Percentiles rank a stretch among this genome's conserved stretches.
Conservation (phyloP, 2,329 filamentous ascomycete genomes). For the Dactylella cylindrospora region DNA sequence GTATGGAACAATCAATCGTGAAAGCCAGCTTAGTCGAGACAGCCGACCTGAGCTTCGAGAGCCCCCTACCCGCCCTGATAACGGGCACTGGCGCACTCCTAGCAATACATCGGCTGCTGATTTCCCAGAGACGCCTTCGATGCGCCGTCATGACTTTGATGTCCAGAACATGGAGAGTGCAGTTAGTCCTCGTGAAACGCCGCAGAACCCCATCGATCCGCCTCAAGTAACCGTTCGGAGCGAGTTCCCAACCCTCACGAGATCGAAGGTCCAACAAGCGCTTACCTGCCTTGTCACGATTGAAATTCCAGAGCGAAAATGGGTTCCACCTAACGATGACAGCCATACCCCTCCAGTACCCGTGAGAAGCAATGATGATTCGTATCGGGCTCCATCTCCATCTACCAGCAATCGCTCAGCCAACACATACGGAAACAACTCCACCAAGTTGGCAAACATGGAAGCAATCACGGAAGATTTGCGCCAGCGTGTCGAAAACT, state of each 20-base stretch:
- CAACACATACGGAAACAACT: slow-evolving; percentile 28
- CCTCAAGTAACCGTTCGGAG: slow-evolving; percentile 93
- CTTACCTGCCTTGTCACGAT: slow-evolving; percentile 91
- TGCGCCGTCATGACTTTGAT: slow-evolving; percentile 78
- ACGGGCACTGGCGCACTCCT: slow-evolving; percentile 52
- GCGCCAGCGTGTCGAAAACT: slow-evolving; percentile 88
- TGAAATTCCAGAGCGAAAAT: slow-evolving; percentile 89
- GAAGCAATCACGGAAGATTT: slow-evolving; percentile 85
- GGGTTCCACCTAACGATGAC: slow-evolving; percentile 78
- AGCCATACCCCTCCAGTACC: slow-evolving; percentile 58
- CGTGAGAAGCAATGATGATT: slow-evolving; percentile 59
- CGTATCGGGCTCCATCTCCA: slow-evolving; percentile 63
- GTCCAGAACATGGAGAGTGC: slow-evolving; percentile 93
- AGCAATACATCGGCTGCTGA: slow-evolving; percentile 71
- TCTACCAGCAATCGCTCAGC: slow-evolving; percentile 54
- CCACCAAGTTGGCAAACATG: slow-evolving; percentile 54
- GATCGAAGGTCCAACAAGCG: slow-evolving; percentile 90
- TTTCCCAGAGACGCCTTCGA: slow-evolving; percentile 53
- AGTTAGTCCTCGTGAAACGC: slow-evolving; percentile 66
- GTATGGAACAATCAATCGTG: slow-evolving; percentile 20
- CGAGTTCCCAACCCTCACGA: slow-evolving; percentile 90
- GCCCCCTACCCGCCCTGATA: slow-evolving; percentile 46
- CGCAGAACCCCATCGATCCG: slow-evolving; percentile 81
- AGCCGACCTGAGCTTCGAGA: slow-evolving; percentile 25
- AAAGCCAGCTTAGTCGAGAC: slow-evolving; percentile 32